Percentiles rank a stretch among this genome's conserved stretches.
These are phyloP conservation scores for Leccinum fallax DNA, from an alignment of 1,284 basidiomycete genomes.

Conservation along the genomic window DNA sequence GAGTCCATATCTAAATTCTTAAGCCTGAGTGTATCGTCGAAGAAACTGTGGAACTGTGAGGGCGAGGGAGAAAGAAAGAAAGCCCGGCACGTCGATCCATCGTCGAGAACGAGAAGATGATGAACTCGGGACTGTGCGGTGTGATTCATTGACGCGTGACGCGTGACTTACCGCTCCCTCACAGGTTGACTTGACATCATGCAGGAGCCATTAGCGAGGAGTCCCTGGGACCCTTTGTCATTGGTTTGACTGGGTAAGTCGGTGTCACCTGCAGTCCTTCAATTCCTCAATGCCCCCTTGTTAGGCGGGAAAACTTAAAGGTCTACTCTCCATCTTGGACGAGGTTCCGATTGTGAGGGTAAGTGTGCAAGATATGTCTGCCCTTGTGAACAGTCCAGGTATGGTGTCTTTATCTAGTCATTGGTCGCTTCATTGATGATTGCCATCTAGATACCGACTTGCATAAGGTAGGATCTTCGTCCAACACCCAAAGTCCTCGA, in stretches of 20 bases:
- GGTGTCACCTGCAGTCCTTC: not conserved
- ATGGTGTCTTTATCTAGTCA: conserved; percentile 1
- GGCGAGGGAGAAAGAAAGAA: too few species aligned
- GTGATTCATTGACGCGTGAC: too few species aligned
- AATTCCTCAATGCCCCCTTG: not conserved
- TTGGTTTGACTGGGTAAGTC: conserved; percentile 79
- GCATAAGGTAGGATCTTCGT: conserved; percentile 41
- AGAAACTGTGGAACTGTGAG: too few species aligned
- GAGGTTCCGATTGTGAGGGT: conserved; percentile 72
- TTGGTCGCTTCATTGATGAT: not conserved
- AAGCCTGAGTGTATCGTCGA: too few species aligned
- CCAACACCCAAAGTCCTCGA: not conserved
- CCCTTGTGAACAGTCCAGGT: conserved; percentile 56
- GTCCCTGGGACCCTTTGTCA: conserved; percentile 73
- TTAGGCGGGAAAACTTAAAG: conserved; percentile 66
- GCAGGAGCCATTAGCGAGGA: conserved; percentile 8
- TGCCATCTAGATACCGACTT: conserved; percentile 51
- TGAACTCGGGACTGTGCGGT: too few species aligned
- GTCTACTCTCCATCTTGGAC: conserved; percentile 70
- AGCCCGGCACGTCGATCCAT: too few species aligned
- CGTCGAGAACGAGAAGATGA: too few species aligned
- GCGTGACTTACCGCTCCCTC: too few species aligned
- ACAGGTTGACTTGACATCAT: too few species aligned
- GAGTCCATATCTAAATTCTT: too few species aligned
- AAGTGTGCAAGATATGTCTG: conserved; percentile 56